phyloP scores from a whole-genome alignment of 2,329 filamentous ascomycete genomes.

The Aciculosporium take region DNA sequence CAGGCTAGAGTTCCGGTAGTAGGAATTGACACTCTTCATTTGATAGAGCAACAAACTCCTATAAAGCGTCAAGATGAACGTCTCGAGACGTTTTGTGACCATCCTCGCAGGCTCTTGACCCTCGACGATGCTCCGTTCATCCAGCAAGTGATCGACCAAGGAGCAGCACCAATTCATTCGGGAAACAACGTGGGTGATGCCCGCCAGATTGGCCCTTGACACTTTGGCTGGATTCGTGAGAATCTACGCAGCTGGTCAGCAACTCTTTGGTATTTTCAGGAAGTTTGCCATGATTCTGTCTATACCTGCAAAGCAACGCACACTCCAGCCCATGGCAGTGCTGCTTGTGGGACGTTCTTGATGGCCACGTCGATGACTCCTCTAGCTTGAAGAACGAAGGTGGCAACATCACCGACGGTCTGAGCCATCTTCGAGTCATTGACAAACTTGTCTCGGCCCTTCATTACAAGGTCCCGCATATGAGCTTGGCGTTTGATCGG shows the following conservation, averaged over 20 bases:
- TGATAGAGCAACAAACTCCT: conserved; percentile 7
- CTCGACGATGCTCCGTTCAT: conserved; percentile 7
- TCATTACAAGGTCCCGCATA: conserved; percentile 6
- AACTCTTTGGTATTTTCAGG: neutral
- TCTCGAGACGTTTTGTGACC: conserved; percentile 6
- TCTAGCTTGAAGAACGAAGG: conserved; percentile 7
- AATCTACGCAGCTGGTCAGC: conserved; percentile 4
- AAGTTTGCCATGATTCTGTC: neutral
- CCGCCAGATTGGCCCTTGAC: conserved; percentile 5
- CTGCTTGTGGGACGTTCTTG: conserved; percentile 7
- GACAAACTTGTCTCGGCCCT: conserved; percentile 7
- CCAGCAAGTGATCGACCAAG: conserved; percentile 6
- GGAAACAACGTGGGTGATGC: conserved; percentile 7
- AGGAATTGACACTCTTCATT: conserved; percentile 8
- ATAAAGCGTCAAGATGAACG: conserved; percentile 6
- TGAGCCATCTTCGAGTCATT: conserved; percentile 6
- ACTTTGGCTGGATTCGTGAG: conserved; percentile 7
- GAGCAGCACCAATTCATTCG: conserved; percentile 8
- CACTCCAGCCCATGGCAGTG: conserved; percentile 8
- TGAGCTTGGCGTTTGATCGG: conserved; percentile 7
- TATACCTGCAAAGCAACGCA: conserved; percentile 7
- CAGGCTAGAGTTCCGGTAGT: conserved; percentile 6
- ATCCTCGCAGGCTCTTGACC: conserved; percentile 4
- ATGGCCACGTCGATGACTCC: conserved; percentile 7
- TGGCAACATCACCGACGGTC: conserved; percentile 6